These are phyloP conservation scores for Boletus fagicola DNA, from an alignment of 768 basidiomycete genomes.

Conservation along the genomic window DNA sequence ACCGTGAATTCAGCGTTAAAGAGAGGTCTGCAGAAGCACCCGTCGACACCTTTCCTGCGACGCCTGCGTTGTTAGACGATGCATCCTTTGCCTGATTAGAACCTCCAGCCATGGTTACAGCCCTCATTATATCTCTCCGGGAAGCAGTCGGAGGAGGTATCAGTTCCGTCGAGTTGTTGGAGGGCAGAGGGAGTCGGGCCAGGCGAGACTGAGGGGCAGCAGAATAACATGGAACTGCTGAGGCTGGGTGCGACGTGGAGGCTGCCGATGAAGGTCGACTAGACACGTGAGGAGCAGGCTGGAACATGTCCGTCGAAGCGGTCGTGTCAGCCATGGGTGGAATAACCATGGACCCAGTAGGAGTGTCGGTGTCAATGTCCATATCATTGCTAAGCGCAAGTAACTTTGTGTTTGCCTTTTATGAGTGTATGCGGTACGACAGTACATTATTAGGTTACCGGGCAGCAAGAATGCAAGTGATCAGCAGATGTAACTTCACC, in stretches of 20 bases:
- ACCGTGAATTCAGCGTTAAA: not conserved
- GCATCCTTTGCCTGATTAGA: not conserved
- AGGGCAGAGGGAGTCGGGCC: not conserved
- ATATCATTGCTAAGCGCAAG: not conserved
- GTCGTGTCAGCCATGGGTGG: constrained; percentile 1
- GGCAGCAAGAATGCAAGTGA: not conserved
- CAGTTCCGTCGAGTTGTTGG: not conserved
- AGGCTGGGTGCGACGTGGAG: not conserved
- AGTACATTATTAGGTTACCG: not conserved
- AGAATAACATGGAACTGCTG: not conserved
- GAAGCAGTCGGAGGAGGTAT: constrained; percentile 4
- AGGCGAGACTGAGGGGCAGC: constrained; percentile 3
- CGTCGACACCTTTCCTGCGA: not conserved
- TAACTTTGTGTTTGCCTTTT: constrained; percentile 4
- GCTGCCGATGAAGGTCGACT: not conserved
- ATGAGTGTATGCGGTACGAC: not conserved
- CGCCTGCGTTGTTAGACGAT: not conserved
- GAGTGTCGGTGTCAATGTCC: not conserved
- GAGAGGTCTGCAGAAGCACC: not conserved
- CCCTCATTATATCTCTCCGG: not conserved
- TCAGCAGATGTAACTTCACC: not conserved
- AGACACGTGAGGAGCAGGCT: not conserved
- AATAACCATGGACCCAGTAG: not conserved
- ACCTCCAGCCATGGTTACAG: not conserved
- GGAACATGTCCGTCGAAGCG: constrained; percentile 1